Base-by-base conservation (phyloP, 1,139 yeast species). In the Kluyveromyces sp. region DNA sequence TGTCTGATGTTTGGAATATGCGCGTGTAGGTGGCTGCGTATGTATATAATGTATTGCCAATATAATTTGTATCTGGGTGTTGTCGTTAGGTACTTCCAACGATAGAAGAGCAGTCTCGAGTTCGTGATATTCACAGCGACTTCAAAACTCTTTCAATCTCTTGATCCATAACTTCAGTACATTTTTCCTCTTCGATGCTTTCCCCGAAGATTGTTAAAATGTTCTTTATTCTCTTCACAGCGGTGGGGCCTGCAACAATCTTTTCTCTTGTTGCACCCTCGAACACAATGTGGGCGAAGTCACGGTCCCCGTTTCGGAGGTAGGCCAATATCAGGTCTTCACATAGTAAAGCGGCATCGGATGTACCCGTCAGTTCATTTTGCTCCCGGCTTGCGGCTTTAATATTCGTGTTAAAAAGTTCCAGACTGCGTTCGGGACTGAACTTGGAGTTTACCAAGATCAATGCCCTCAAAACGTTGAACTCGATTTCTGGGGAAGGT, bases 191-290 rank as follows among this genome's bases (percentile, higher is more conserved):
- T 35, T 71, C 69, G 3, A 56, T 45, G 9, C 75, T 69, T 20
- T 78, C 82, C 3, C 88, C 86, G 55, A 78, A 82, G 0, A 63
- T 65, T 50, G 76, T 76, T 55, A 81, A 71, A 3, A 70, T 52
- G 19, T 64, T 66, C 50, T 75, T 76, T 7, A 80, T 57, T 22
- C 60, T 57, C 16, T 67, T 65, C 3, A 69, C 60, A 38, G 78
- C 82, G 4, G 58, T 55, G 20, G 71, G 74, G 22, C 71, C 71
- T 13, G 57, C 56, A 1, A 80, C 46, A 1, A 75, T 52, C 9
- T 55, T 63, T 45, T 72, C 72, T 35, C 67, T 71, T 3, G 69
- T 56, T 1, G 82, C 77, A 51, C 78, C 80, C 35, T 77, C 79
- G 49, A 73, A 70, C n/a, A 82, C 63, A 36, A 80, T 70, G 35